Evolutionary conservation across 805 yeast genomes (phyloP).

Genomic region (Barnettozyma pratensis): DNA sequence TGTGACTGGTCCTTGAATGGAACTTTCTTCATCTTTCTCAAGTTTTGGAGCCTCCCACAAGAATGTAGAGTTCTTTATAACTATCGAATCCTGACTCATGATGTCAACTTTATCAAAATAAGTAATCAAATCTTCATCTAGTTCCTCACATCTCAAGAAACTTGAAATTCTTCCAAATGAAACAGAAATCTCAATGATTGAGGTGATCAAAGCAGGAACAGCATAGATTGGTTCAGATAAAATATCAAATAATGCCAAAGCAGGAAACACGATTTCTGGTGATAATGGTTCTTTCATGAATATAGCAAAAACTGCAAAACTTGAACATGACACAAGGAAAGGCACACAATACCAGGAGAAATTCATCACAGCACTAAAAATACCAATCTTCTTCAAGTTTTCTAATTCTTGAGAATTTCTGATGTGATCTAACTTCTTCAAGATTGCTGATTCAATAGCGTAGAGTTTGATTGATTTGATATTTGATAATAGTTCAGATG

Average conservation of each 20-base stretch:
- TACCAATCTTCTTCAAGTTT: conserved; percentile 45
- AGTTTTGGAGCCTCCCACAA: conserved; percentile 37
- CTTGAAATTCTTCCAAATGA: conserved; percentile 48
- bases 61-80: conserved; percentile 46
- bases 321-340: conserved; percentile 55
- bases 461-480: conserved; percentile 63
- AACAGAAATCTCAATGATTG: conserved; percentile 54
- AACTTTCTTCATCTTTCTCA: conserved; percentile 33
- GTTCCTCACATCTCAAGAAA: conserved; percentile 43
- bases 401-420: conserved; percentile 56
- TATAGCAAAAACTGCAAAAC: conserved; percentile 51
- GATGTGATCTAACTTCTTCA: conserved; percentile 42
- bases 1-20: conserved; percentile 26
- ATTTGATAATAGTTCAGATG: conserved; percentile 54
- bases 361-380: conserved; percentile 39
- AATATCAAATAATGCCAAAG: conserved; percentile 54
- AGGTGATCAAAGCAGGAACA: conserved; percentile 52
- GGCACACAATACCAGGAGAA: conserved; percentile 66
- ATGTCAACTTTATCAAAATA: conserved; percentile 20
- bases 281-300: conserved; percentile 46
- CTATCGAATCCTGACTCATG: conserved; percentile 29
- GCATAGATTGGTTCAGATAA: conserved; percentile 54
- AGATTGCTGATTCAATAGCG: conserved; percentile 67
- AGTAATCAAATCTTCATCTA: conserved; percentile 34
- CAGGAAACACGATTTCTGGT: conserved; percentile 67